phyloP scores from a whole-genome alignment of 805 yeast species.

The Schizosaccharomyces cryophilus region DNA sequence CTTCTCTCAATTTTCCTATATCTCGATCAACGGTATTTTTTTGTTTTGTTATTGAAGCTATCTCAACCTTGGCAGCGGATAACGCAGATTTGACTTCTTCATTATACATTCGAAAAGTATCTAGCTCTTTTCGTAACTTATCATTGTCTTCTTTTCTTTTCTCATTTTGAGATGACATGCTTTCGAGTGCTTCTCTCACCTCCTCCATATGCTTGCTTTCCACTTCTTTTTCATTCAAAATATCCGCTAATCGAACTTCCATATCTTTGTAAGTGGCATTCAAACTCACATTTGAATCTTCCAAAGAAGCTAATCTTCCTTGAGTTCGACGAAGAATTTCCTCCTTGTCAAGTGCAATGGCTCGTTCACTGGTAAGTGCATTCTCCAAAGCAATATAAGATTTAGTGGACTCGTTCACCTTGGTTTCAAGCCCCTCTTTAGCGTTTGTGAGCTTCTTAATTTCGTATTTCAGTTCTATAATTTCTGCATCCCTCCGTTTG shows the following conservation, averaged over 20 bases:
- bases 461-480: constrained; percentile 14
- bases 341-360: constrained; percentile 24
- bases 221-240: not conserved
- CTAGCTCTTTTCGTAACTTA: not conserved
- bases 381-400: constrained; percentile 14
- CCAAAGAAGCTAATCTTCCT: constrained; percentile 17
- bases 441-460: constrained; percentile 13
- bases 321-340: constrained; percentile 21
- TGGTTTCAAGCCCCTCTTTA: constrained; percentile 10
- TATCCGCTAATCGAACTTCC: not conserved
- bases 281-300: constrained; percentile 8
- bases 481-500: constrained; percentile 10
- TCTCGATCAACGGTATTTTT: not conserved
- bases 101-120: not conserved
- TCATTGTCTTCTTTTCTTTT: not conserved
- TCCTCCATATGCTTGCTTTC: not conserved
- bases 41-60: not conserved
- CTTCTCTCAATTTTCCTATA: not conserved
- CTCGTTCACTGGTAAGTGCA: constrained; percentile 19
- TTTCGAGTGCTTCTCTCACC: not conserved
- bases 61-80: not conserved
- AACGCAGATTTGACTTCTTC: not conserved
- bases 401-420: constrained; percentile 10
- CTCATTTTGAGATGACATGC: not conserved
- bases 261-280: no score